Conservation (phyloP, 306 rosid species). For the Macrotyloma uniflorum region DNA sequence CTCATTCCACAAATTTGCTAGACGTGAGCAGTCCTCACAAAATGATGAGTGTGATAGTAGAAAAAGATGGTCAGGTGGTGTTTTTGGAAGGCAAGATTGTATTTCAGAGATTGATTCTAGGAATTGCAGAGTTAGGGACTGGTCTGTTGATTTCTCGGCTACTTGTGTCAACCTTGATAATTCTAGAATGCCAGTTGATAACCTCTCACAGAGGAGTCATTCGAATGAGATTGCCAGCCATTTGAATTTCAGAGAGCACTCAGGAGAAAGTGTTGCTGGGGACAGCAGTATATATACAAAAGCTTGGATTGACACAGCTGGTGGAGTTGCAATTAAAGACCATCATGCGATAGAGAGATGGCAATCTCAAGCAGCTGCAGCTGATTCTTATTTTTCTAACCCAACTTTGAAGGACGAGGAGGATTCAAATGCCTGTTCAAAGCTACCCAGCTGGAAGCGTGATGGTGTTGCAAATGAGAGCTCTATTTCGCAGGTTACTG, state of each 20-base stretch:
- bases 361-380: conserved; percentile 99
- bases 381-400: conserved; percentile 66
- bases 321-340: conserved; percentile 83
- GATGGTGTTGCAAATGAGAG: conserved; percentile 86
- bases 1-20: conserved; percentile 94
- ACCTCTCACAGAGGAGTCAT: conserved; percentile 90
- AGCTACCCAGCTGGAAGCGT: conserved; percentile 67
- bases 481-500: conserved; percentile 89
- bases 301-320: conserved; percentile 98
- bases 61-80: conserved; percentile 86
- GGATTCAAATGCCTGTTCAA: conserved; percentile 85
- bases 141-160: conserved; percentile 97
- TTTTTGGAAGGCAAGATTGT: conserved; percentile 91
- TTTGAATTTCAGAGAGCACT: conserved; percentile 86
- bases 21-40: conserved; percentile 73
- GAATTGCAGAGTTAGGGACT: conserved; percentile 93
- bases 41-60: conserved; percentile 78
- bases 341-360: conserved; percentile 96
- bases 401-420: conserved; percentile 78
- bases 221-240: conserved; percentile 90
- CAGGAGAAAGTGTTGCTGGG: conserved; percentile 93
- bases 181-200: conserved; percentile 77
- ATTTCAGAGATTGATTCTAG: conserved; percentile 95
- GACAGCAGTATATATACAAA: conserved; percentile 91
- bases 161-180: conserved; percentile 85